Evolutionary conservation across 352 stramenopile genomes (phyloP).

Genomic region (Phytophthora pluvialis): DNA sequence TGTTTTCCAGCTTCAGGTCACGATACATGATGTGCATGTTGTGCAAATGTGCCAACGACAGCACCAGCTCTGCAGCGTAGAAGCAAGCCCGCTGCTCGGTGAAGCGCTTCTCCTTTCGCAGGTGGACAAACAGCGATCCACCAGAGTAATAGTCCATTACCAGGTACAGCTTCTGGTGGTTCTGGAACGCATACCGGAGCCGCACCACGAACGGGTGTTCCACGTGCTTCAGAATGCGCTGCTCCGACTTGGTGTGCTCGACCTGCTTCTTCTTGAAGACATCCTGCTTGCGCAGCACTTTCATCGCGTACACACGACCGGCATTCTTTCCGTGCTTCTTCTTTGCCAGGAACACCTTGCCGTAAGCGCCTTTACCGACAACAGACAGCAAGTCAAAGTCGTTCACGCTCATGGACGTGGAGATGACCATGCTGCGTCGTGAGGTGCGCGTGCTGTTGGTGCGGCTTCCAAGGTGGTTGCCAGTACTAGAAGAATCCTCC

Average conservation of each 20-base stretch:
- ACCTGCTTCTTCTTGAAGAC: conserved; percentile 90
- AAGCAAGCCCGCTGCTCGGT: conserved; percentile 74
- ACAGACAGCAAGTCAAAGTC: conserved; percentile 89
- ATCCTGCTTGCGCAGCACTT: conserved; percentile 86
- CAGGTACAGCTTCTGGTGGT: conserved; percentile 87
- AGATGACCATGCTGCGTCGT: conserved; percentile 83
- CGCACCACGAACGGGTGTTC: conserved; percentile 91
- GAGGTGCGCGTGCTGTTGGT: conserved; percentile 51
- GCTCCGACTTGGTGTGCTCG: conserved; percentile 89
- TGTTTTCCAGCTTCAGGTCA: conserved; percentile 91
- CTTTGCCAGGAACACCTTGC: conserved; percentile 87
- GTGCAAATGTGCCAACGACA: conserved; percentile 87
- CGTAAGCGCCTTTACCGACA: conserved; percentile 88
- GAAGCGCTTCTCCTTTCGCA: conserved; percentile 82
- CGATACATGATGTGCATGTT: conserved; percentile 91
- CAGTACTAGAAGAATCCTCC: conserved; percentile 15
- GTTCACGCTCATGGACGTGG: conserved; percentile 78
- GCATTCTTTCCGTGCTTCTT: conserved; percentile 77
- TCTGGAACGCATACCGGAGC: conserved; percentile 90
- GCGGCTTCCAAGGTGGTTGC: conserved; percentile 38
- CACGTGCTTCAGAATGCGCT: conserved; percentile 88
- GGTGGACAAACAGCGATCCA: conserved; percentile 85
- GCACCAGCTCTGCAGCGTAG: conserved; percentile 85
- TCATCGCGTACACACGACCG: conserved; percentile 89
- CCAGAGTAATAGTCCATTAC: conserved; percentile 92